Percentiles rank a stretch among this genome's conserved stretches.
Conservation (phyloP, 139 green algal genomes). For the Desmodesmus armatus region DNA sequence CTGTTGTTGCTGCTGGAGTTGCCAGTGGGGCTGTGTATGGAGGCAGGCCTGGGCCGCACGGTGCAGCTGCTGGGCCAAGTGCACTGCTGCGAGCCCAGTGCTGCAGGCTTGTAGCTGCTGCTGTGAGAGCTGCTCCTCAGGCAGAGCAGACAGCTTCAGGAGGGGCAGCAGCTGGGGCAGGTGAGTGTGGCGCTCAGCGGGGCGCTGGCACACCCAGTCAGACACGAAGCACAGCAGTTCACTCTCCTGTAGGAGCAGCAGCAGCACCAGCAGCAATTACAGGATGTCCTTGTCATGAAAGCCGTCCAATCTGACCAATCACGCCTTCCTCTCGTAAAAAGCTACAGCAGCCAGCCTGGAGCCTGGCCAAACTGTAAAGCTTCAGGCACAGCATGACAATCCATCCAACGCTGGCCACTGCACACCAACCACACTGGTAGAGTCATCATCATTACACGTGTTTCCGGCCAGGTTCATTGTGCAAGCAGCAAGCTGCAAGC, state of each 20-base stretch:
- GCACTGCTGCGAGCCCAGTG: neutral
- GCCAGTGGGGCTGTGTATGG: neutral
- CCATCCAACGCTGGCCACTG: too few species aligned
- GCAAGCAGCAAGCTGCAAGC: too few species aligned
- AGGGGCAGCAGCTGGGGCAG: slow-evolving; percentile 35
- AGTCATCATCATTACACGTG: too few species aligned
- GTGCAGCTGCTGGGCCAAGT: slow-evolving; percentile 17
- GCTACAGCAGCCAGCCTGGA: too few species aligned
- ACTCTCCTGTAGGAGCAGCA: slow-evolving; percentile 15
- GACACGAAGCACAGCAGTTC: slow-evolving; percentile 32
- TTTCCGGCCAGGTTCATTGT: too few species aligned
- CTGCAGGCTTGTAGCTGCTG: slow-evolving; percentile 24
- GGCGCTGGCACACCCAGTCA: slow-evolving; percentile 24
- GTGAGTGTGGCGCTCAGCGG: neutral
- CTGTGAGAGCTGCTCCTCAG: neutral
- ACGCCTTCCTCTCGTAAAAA: too few species aligned
- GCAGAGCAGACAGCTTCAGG: slow-evolving; percentile 23
- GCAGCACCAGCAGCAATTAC: neutral
- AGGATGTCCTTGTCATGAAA: too few species aligned
- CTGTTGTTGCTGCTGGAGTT: slow-evolving; percentile 11
- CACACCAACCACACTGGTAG: too few species aligned
- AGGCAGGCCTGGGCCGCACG: neutral
- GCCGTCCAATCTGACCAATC: too few species aligned
- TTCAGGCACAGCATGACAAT: too few species aligned
- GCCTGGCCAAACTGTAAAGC: too few species aligned